Evolutionary conservation across 2,329 filamentous ascomycete genomes (phyloP), one percentile per base, ranked within the genome.

Genomic region (Xylariomycetidae sp.): DNA sequence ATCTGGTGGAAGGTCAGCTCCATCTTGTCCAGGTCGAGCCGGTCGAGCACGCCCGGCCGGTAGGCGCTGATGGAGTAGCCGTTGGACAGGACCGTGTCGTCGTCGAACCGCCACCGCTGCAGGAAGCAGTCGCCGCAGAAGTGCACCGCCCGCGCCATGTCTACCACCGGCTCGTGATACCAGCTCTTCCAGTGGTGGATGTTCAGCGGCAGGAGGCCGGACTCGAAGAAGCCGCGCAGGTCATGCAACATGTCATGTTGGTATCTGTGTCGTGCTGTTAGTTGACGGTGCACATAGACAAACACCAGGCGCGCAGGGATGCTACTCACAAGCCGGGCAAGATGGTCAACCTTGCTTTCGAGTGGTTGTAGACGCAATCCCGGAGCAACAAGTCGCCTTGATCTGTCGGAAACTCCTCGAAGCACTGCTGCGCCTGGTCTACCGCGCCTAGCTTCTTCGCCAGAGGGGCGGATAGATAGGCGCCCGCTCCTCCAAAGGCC

Each of bases 131-230:
- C 67, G 4, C 75, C 74, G 44, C 75, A 79, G n/a, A 75, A 49
- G 7, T 64, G 51, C 6, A 64, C 57, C 9, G 73, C 57, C 24
- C 60, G 54, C 20, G 68, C 64, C 57, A 76, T 69, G 34, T 65
- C 60, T 29, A 64, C 61, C 25, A 77, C 60, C 31, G 67, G 67
- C 18, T 60, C 61, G 7, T 61, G 47, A 53, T 76, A 75, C 72
- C 74, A 79, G 10, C 66, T 72, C 50, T 76, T 77, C 74, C 74
- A 79, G 58, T 79, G 76, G 49, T 80, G 76, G 5, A 79, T 57
- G 30, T 68, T 76, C 10, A 78, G 55, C 0, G 72, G 68, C 12
- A 60, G 57, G 16, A 65, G 54, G 1, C 72, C 72, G 2, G 68
- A 65, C 55, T 80, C 76, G 50, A 76, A 80, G 47, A 79, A 76